Evolutionary conservation across 2,329 filamentous ascomycete species (phyloP).

Genomic region (Ophiosphaerella korrae): DNA sequence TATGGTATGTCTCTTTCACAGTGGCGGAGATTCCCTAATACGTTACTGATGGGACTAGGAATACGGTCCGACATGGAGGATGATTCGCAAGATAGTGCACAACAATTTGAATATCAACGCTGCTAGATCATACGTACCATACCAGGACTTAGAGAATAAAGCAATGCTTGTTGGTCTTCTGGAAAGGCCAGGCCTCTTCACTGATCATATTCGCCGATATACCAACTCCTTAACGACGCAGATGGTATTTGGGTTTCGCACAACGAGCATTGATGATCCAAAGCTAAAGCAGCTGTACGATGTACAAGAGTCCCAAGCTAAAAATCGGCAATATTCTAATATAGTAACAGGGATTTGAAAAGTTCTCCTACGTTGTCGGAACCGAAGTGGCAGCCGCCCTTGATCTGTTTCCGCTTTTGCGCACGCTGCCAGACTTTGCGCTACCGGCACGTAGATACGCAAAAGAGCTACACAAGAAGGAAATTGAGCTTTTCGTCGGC

Average conservation of each 20-base stretch:
- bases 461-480: slow-evolving; percentile 50
- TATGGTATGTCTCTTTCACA: slow-evolving; percentile 9
- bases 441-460: slow-evolving; percentile 48
- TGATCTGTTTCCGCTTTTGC: slow-evolving; percentile 55
- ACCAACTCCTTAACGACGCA: slow-evolving; percentile 56
- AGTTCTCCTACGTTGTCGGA: slow-evolving; percentile 52
- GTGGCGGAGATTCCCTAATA: neutral
- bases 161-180: slow-evolving; percentile 59
- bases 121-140: slow-evolving; percentile 48
- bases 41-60: slow-evolving; percentile 5
- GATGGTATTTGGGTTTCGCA: slow-evolving; percentile 56
- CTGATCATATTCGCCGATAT: slow-evolving; percentile 55
- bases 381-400: slow-evolving; percentile 51
- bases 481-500: slow-evolving; percentile 42
- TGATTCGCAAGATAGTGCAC: slow-evolving; percentile 28
- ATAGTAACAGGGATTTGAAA: slow-evolving; percentile 42
- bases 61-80: slow-evolving; percentile 21
- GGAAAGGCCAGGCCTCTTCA: slow-evolving; percentile 49
- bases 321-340: slow-evolving; percentile 7
- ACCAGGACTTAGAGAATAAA: slow-evolving; percentile 62
- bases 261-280: slow-evolving; percentile 18
- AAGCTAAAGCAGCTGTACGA: slow-evolving; percentile 21
- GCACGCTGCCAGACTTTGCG: slow-evolving; percentile 40
- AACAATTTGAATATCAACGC: slow-evolving; percentile 25
- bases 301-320: neutral